Base-by-base conservation (phyloP, 2,329 filamentous ascomycete genomes). In the Ceratocystis cubensis region DNA sequence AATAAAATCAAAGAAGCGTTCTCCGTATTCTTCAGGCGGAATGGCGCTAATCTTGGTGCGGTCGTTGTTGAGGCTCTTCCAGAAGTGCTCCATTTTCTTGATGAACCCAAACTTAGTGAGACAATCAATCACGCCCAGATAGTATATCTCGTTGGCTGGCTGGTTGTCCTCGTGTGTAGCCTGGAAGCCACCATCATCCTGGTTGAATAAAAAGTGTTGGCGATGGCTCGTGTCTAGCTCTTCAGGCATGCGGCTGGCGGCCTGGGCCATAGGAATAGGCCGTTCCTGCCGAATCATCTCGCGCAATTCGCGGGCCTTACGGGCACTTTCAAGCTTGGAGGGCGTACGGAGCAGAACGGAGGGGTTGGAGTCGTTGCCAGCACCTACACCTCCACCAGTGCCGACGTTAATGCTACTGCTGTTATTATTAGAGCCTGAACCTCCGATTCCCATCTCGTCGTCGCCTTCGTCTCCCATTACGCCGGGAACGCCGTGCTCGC, bases 71-170 rank as follows among this genome's bases (percentile, higher is more conserved):
- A 97, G 79, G 46, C 94, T 93, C 79, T 99, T 99, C 88, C 92
- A 94, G 77, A 97, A 94, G 76, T 97, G 88, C 76, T 99, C 94
- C 69, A 93, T 84, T 74, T 94, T 93, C 78, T 99, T 99, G 76
- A 96, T 84, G 70, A 92, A 85, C 71, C 91, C 91, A 75, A 97
- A 99, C 90, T 96, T 91, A 72, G 94, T 99, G 72, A 99, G 80
- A 75, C 94, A 99, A 76, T 99, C 94, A 75, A 99, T 99, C 72
- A 99, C 95, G 45, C 94, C 95, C 6, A 99, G 84, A 74, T 99
- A 99, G 76, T 99, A 99, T 53, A 99, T 91, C 76, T 96, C 91
- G 65, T 96, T 90, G 1, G 88, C 92, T 1, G 89, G 85, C 17
- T 80, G 78, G 69, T 96, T 88, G 75, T 96, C 86, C 75, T 96